Percentiles rank a stretch among this genome's conserved stretches.
These are phyloP conservation scores for Alternaria sp. DNA, from an alignment of 2,329 filamentous ascomycete genomes.

Conservation along the genomic window DNA sequence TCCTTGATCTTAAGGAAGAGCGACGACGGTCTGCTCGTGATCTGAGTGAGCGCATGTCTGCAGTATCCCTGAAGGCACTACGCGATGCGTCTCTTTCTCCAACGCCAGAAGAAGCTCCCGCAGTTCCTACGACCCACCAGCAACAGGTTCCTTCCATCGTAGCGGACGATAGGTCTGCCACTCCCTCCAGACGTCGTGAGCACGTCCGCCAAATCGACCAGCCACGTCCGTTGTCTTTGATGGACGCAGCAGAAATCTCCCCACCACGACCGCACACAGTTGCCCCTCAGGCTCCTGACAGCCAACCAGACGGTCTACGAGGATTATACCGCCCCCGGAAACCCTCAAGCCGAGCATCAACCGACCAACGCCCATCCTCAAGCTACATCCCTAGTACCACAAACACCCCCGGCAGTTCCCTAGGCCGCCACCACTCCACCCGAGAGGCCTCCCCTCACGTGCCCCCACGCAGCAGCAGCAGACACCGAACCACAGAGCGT, in stretches of 20 bases:
- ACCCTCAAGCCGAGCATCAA: conserved; percentile 11
- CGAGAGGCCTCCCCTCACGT: conserved; percentile 16
- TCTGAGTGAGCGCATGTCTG: conserved; percentile 40
- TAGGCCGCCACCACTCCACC: conserved; percentile 12
- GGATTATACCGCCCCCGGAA: conserved; percentile 23
- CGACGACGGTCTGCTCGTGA: conserved; percentile 33
- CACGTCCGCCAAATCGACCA: conserved; percentile 9
- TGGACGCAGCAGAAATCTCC: conserved; percentile 18
- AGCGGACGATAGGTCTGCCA: conserved; percentile 10
- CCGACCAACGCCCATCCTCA: conserved; percentile 19
- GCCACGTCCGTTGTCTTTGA: conserved; percentile 8
- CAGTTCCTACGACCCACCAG: conserved; percentile 24
- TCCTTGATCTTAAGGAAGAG: conserved; percentile 35
- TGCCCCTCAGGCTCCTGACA: conserved; percentile 21
- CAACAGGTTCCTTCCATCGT: conserved; percentile 12
- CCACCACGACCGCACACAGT: conserved; percentile 11
- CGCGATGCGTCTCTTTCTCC: conserved; percentile 15
- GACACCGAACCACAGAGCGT: conserved; percentile 18
- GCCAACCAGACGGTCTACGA: conserved; percentile 27
- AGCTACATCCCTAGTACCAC: conserved; percentile 18
- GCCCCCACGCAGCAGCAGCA: conserved; percentile 23
- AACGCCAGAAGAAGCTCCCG: conserved; percentile 24
- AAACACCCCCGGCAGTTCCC: neutral
- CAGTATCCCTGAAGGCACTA: conserved; percentile 34
- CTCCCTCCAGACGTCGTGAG: conserved; percentile 12